These are phyloP conservation scores for Lactarius sp. DNA, from an alignment of 768 basidiomycete species.

Conservation along the genomic window DNA sequence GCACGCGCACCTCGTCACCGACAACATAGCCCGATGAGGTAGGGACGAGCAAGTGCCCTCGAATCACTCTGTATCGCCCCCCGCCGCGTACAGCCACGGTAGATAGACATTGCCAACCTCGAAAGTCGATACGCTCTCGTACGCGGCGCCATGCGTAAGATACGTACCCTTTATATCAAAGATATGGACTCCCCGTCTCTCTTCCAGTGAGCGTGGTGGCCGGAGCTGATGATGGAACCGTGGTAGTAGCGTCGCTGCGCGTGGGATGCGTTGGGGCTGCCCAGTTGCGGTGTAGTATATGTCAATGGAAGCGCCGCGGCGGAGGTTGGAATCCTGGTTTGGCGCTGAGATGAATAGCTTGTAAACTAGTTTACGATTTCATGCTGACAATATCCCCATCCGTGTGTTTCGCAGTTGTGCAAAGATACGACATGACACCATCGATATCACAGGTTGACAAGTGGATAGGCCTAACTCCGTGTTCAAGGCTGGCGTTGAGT, in stretches of 20 bases:
- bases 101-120: slow-evolving; percentile 3
- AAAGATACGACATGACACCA: too few species aligned
- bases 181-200: neutral
- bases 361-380: neutral
- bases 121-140: slow-evolving; percentile 12
- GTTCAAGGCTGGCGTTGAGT: too few species aligned
- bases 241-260: slow-evolving; percentile 33
- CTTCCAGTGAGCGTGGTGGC: neutral
- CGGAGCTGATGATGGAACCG: slow-evolving; percentile 5
- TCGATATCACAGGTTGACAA: too few species aligned
- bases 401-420: too few species aligned
- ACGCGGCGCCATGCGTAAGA: slow-evolving; percentile 18
- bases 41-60: slow-evolving; percentile 7
- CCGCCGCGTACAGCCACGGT: slow-evolving; percentile 11
- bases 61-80: slow-evolving; percentile 20
- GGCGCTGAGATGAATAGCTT: neutral
- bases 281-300: slow-evolving; percentile 31
- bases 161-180: neutral
- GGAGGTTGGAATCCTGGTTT: slow-evolving; percentile 11
- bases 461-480: too few species aligned
- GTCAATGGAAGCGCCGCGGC: slow-evolving; percentile 17
- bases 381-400: neutral
- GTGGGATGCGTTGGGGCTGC: slow-evolving; percentile 29
- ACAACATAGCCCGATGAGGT: neutral
- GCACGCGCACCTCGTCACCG: neutral